A percentile compares a stretch with the other conserved stretches of the same genome.
phyloP scores from a whole-genome alignment of 2,329 filamentous ascomycete species.

The Trichophyton benhamiae region DNA sequence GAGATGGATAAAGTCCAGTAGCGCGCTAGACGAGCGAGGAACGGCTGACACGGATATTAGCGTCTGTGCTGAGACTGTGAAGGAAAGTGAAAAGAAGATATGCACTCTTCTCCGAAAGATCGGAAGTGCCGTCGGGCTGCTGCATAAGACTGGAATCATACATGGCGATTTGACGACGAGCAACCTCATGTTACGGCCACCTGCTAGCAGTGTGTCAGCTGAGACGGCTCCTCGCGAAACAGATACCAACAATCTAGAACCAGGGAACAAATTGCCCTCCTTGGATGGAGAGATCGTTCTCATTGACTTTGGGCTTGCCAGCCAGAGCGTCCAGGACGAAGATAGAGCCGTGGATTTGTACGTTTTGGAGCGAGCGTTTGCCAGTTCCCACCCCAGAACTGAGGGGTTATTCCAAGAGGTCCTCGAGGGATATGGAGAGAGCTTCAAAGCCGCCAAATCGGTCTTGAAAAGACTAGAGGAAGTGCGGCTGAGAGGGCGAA shows the following conservation, averaged over 20 bases:
- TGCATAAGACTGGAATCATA: slow-evolving; percentile 77
- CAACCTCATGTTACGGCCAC: slow-evolving; percentile 71
- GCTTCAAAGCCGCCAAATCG: slow-evolving; percentile 60
- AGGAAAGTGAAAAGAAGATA: slow-evolving; percentile 40
- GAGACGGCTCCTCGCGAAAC: slow-evolving; percentile 14
- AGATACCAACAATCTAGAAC: slow-evolving; percentile 4
- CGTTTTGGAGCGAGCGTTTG: slow-evolving; percentile 87
- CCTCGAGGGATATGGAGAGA: slow-evolving; percentile 58
- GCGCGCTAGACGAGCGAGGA: slow-evolving; percentile 14
- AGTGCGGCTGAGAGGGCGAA: slow-evolving; percentile 83
- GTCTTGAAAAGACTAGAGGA: slow-evolving; percentile 79
- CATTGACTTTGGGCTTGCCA: slow-evolving; percentile 89
- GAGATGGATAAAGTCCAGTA: slow-evolving; percentile 30
- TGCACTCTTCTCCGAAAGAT: slow-evolving; percentile 56
- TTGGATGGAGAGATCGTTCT: slow-evolving; percentile 66
- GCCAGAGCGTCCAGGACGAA: slow-evolving; percentile 70
- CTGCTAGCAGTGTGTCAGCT: slow-evolving; percentile 11
- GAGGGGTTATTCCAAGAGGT: slow-evolving; percentile 64
- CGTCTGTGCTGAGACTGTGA: slow-evolving; percentile 16
- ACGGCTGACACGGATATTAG: slow-evolving; percentile 16
- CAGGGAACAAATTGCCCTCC: slow-evolving; percentile 12
- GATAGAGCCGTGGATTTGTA: slow-evolving; percentile 94
- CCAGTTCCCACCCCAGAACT: slow-evolving; percentile 80
- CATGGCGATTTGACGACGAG: slow-evolving; percentile 96
- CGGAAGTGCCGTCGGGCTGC: slow-evolving; percentile 55